phyloP scores from a whole-genome alignment of 345 rosid genomes.

The Sonneratia caseolaris region DNA sequence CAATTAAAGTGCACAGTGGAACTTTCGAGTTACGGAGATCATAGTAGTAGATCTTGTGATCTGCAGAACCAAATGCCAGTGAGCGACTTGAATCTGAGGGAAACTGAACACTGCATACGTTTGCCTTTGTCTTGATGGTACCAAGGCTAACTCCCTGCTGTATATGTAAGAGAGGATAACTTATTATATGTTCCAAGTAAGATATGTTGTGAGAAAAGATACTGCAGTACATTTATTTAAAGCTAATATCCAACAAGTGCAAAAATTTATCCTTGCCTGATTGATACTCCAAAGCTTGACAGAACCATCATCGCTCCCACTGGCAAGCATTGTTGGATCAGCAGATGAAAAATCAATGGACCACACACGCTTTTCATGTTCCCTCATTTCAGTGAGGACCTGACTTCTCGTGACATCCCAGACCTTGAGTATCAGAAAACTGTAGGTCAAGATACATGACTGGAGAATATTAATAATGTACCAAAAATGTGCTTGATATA shows the following conservation, averaged over 20 bases:
- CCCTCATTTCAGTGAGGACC: conserved; percentile 66
- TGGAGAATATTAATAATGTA: conserved; percentile 1
- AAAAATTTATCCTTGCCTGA: conserved; percentile 90
- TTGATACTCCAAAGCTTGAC: conserved; percentile 99
- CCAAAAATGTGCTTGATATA: neutral
- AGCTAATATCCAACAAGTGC: conserved; percentile 81
- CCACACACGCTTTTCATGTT: conserved; percentile 94
- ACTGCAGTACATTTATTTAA: conserved; percentile 56
- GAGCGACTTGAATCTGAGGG: conserved; percentile 66
- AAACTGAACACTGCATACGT: conserved; percentile 90
- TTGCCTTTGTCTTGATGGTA: conserved; percentile 85
- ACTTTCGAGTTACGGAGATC: conserved; percentile 75
- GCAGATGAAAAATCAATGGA: conserved; percentile 81
- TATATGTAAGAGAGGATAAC: conserved; percentile 26
- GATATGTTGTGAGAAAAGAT: conserved; percentile 27
- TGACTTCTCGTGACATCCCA: conserved; percentile 97
- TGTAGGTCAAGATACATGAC: conserved; percentile 6
- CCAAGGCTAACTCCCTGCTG: conserved; percentile 82
- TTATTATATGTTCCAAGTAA: conserved; percentile 32
- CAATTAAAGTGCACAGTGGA: conserved; percentile 76
- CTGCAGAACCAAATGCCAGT: conserved; percentile 95
- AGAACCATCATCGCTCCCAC: conserved; percentile 92
- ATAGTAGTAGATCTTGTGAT: conserved; percentile 79
- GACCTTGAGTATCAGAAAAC: conserved; percentile 26
- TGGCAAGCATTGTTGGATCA: conserved; percentile 88